phyloP scores from a whole-genome alignment of 176 grass and related monocot species.

The Eremochloa ophiuroides region DNA sequence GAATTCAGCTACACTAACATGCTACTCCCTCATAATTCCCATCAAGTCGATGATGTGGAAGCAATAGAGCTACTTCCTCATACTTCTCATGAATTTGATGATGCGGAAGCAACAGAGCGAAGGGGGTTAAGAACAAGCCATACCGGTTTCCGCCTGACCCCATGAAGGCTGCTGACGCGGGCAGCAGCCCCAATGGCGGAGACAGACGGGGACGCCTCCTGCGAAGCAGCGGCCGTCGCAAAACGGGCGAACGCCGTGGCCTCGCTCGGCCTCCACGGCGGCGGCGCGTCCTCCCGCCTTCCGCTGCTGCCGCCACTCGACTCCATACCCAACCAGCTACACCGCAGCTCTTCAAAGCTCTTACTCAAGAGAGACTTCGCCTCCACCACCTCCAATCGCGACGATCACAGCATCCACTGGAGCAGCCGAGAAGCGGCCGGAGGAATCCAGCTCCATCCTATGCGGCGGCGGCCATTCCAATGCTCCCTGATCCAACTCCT shows the following conservation, averaged over 20 bases:
- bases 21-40: not conserved
- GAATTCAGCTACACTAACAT: constrained; percentile 6
- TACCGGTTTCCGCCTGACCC: constrained; percentile 56
- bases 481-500: constrained; percentile 23
- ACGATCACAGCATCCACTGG: constrained; percentile 35
- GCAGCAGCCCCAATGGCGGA: constrained; percentile 29
- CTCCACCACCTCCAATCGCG: not conserved
- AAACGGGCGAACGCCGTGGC: constrained; percentile 42
- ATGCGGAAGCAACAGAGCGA: not conserved
- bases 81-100: not conserved
- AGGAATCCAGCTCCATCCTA: constrained; percentile 67
- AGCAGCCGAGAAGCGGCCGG: constrained; percentile 37
- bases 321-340: constrained; percentile 27
- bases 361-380: not conserved
- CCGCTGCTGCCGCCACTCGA: not conserved
- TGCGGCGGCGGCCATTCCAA: constrained; percentile 27
- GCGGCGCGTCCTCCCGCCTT: constrained; percentile 15
- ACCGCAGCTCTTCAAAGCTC: not conserved
- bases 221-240: not conserved
- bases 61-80: not conserved
- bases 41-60: not conserved
- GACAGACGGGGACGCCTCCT: constrained; percentile 5
- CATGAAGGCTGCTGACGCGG: constrained; percentile 39
- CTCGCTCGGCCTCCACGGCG: constrained; percentile 43
- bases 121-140: constrained; percentile 20